Evolutionary conservation across 1,284 basidiomycete species (phyloP), one percentile per base, ranked within the genome.

Genomic region (Sphagnurus paluster): DNA sequence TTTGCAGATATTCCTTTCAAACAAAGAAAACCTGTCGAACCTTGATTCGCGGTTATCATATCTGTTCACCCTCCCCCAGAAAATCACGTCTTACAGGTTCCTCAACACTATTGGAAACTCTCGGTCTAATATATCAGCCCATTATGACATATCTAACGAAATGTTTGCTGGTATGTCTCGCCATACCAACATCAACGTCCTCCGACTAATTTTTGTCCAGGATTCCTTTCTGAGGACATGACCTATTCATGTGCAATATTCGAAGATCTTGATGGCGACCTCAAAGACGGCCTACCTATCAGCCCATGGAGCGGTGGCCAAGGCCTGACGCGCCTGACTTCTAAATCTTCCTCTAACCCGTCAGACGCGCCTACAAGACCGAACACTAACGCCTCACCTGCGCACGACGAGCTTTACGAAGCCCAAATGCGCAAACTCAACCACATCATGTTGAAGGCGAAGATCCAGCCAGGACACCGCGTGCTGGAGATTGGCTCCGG

Each of bases 401-500:
- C 39, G 40, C 41, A 39, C 26, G 80, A 88, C 57, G 75, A 77
- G 48, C 70, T 92, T 16, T 74, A 86, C 56, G 72, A 72, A 8
- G 85, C 84, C 1, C 89, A 91, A 62, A 69, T 84, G 28, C 73
- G 79, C 41, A 91, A 91, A 59, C 61, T 82, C 29, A 61, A 66
- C 21, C 75, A 82, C 53, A 74, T 84, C 46, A 72, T 82, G 34
- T 55, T 64, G 6, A 80, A 79, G 51, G 75, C 77, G 0, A 71
- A 73, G 28, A 79, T 84, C 36, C 66, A 70, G 8, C 72, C 76
- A 0, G 80, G 78, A 1, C 77, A 88, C 50, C 76, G 80, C 26
- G 78, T 91, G 0, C 74, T 92, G 25, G 89, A 92, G 61, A 90
- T 92, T 48, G 89, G 88, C 9, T 84, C 83, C 20, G 89, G 89